Evolutionary conservation across 1,139 yeast species (phyloP).

Genomic region (Candida buenavistaensis): DNA sequence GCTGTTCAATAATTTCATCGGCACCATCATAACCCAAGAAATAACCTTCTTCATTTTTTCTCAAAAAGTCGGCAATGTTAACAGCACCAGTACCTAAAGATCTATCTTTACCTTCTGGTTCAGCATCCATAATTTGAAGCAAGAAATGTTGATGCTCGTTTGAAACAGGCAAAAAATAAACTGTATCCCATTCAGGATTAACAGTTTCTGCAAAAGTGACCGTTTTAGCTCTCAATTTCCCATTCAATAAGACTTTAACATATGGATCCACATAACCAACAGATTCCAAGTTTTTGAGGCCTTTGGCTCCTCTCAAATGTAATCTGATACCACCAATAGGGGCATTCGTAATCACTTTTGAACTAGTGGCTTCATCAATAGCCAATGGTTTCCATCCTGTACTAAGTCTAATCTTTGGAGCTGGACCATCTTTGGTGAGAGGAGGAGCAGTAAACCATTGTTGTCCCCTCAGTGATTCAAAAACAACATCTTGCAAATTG

Average conservation of each 20-base stretch:
- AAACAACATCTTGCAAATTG: constrained; percentile 53
- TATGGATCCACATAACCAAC: constrained; percentile 78
- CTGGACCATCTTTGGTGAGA: constrained; percentile 27
- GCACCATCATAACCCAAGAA: constrained; percentile 55
- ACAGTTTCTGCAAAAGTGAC: constrained; percentile 53
- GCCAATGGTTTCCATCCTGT: constrained; percentile 75
- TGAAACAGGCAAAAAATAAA: constrained; percentile 61
- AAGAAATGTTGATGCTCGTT: constrained; percentile 60
- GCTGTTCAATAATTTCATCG: constrained; percentile 43
- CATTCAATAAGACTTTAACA: constrained; percentile 57
- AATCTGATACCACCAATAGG: constrained; percentile 69
- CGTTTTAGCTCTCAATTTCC: constrained; percentile 57
- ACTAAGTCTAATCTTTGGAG: constrained; percentile 52
- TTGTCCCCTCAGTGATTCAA: constrained; percentile 54
- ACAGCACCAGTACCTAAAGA: constrained; percentile 59
- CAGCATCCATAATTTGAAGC: constrained; percentile 65
- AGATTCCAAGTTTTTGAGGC: constrained; percentile 59
- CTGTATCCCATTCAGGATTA: constrained; percentile 58
- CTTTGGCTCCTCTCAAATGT: constrained; percentile 54
- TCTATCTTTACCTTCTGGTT: constrained; percentile 62
- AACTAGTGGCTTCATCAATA: constrained; percentile 48
- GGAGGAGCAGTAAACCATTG: constrained; percentile 51
- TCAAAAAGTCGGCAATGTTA: constrained; percentile 49
- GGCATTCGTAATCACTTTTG: constrained; percentile 46
- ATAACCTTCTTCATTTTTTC: constrained; percentile 46